Base-by-base conservation (phyloP, 306 rosid genomes). In the Dryas drummondii region DNA sequence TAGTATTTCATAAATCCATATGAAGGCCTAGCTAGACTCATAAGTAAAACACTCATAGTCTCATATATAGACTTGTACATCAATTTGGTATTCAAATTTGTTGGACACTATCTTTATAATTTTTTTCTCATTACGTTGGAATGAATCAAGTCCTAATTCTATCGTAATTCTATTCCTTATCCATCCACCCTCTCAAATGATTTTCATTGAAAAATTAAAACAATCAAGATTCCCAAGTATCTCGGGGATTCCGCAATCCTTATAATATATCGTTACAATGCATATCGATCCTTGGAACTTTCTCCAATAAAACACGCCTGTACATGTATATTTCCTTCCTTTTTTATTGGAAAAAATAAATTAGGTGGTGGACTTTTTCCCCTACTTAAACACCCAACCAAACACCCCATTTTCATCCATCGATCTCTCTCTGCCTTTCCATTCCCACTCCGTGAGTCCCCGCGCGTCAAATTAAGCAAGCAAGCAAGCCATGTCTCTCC, bases 401-500 rank as follows among this genome's bases (percentile, higher is more conserved):
- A 45, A n/a, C 10, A 11, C 42, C 10, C 5, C 55, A 47, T 13
- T 37, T 46, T 72, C 44, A 41, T 55, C 66, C 44, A 14, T 19
- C 52, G 22, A 32, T 61, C 48, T 78, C 64, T 49, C 46, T 44
- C 41, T 6, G 5, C 5, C 65, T 22, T 1, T 19, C 15, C 27
- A 46, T 11, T 12, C 17, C 8, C 49, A 6, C n/a, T 49, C 2
- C 5, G 49, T 46, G 49, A 46, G 49, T 46, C 0, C 37, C 37
- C 37, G 22, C 22, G 22, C 22, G 37, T 32, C 37, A n/a, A 15
- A n/a, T 3, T 5, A 19, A 57, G 0, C 14, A 3, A 32, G 0
- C 14, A 3, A 32, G 10, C 5, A n/a, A 78, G 79, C 72, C 76
- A 85, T 85, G 93, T 63, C 96, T 14, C 75, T 82, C 59, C 83